Evolutionary conservation across 2,329 filamentous ascomycete species (phyloP), one percentile per base, ranked within the genome.

Genomic region (Fusarium virguliforme): DNA sequence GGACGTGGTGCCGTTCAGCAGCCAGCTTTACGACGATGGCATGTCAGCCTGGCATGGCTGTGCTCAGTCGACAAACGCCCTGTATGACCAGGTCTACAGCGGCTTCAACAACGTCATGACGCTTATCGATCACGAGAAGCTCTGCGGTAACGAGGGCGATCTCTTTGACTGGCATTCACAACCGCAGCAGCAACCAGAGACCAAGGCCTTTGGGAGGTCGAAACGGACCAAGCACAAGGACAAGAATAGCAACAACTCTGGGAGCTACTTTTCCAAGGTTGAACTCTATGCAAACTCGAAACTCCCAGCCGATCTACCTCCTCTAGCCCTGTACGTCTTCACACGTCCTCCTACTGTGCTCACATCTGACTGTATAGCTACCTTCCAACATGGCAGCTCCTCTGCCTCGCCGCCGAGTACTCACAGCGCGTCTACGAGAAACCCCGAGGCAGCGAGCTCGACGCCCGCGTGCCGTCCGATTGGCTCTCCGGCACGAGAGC

Each of bases 391-490:
- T 97, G 91, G 80, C 92, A 91, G 1, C 85, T 97, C 6, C 83
- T 97, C 46, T 94, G 91, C 75, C 85, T 95, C 9, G 94, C 94
- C 3, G 93, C 94, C 1, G 89, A 91, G 67, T 95, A 94, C 78
- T 93, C 94, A 0, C 88, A 92, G 68, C 86, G 88, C 37, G 94
- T 93, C 3, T 97, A 97, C 79, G 85, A 88, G 43, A 86, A 87
- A 37, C 90, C 93, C 0, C 82, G 83, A 0, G 87, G 87, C 1
- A 83, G 85, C 24, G 92, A 94, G 79, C 85, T 86, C 12, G 89
- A 93, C 73, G 86, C 90, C 3, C 92, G 93, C 72, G 86, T 96
- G 37, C 86, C 90, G 37, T 89, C 92, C 4, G 89, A 94, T 78
- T 92, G 90, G 87, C 85, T 86, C 22, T 85, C 87, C 4, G 93